Base-by-base conservation (phyloP, 2,329 filamentous ascomycete species). In the Cladophialophora bantiana region DNA sequence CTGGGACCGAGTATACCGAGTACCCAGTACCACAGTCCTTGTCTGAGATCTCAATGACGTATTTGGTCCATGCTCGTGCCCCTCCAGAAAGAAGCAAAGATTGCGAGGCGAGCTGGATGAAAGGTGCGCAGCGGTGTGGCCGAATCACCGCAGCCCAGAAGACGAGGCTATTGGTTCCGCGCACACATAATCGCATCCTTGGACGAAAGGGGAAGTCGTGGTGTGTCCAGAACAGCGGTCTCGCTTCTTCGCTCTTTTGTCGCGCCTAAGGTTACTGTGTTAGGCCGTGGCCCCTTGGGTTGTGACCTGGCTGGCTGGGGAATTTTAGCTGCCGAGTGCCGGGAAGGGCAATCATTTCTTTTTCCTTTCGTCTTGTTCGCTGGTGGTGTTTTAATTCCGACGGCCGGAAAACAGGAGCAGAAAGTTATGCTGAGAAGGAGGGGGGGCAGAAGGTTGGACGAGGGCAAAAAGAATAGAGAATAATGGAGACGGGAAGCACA, bases 181-280 rank as follows among this genome's bases (percentile, higher is more conserved):
- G 45, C 45, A 50, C 53, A 55, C 53, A 58, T 58, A 58, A 58
- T 58, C 55, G 55, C 55, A 38, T 58, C 34, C 36, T 58, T 58
- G 20, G 15, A 38, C 60, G 4, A 56, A 62, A 62, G 48, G 9
- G 60, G 60, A 55, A 62, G 60, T 62, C 52, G 53, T 62, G 59
- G 48, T 20, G 45, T 50, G 40, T 15, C 42, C 34, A 50, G 57
- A 35, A 18, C 15, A 36, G 56, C 42, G 26, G 56, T 12, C 53
- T 42, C 38, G 32, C 45, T 32, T 54, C 45, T 61, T 61, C 59
- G 45, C 59, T 38, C 10, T 54, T 53, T 61, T 20, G 48, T 61
- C 45, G 59, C 59, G 59, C 59, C 59, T 61, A 61, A 61, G 40
- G 32, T 52, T 59, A 35, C 57, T 45, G 15, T 38, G 26, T 32